Evolutionary conservation across 257 asterid species (phyloP).

Genomic region (Misopates orontium): DNA sequence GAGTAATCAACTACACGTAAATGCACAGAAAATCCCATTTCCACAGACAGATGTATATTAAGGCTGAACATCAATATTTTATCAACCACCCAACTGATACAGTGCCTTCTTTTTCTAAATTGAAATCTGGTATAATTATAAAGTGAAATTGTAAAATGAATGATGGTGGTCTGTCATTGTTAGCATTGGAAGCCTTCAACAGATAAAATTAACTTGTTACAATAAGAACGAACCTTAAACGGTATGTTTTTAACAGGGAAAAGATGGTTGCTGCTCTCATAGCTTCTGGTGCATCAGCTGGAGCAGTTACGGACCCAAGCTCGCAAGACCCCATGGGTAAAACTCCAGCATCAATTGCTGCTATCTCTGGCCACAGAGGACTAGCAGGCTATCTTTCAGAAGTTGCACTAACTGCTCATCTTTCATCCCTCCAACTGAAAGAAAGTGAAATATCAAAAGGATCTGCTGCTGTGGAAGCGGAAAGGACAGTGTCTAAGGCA

Average conservation of each 20-base stretch:
- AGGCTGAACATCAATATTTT: slow-evolving; percentile 7
- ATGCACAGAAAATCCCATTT: neutral
- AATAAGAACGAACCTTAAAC: neutral
- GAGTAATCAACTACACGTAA: no score
- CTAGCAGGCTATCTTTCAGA: slow-evolving; percentile 98
- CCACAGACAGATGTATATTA: slow-evolving; percentile 13
- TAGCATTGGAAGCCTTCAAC: neutral
- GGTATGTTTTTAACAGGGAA: slow-evolving; percentile 57
- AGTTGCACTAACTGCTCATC: slow-evolving; percentile 78
- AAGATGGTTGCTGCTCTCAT: slow-evolving; percentile 93
- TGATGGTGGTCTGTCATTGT: neutral
- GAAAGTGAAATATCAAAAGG: slow-evolving; percentile 81
- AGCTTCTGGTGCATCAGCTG: slow-evolving; percentile 93
- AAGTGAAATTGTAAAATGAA: neutral
- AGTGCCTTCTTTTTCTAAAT: neutral
- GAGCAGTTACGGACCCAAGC: slow-evolving; percentile 91
- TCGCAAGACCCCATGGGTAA: slow-evolving; percentile 71
- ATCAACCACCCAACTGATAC: slow-evolving; percentile 1
- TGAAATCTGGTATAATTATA: neutral
- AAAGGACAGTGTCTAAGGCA: slow-evolving; percentile 51
- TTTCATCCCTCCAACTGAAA: slow-evolving; percentile 71
- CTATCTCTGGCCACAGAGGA: slow-evolving; percentile 70
- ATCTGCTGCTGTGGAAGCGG: slow-evolving; percentile 82
- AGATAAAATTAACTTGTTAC: no score
- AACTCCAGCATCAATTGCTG: slow-evolving; percentile 87